Base-by-base conservation (phyloP, 129 eudicot genomes). In the Gnaphalium uliginosum region DNA sequence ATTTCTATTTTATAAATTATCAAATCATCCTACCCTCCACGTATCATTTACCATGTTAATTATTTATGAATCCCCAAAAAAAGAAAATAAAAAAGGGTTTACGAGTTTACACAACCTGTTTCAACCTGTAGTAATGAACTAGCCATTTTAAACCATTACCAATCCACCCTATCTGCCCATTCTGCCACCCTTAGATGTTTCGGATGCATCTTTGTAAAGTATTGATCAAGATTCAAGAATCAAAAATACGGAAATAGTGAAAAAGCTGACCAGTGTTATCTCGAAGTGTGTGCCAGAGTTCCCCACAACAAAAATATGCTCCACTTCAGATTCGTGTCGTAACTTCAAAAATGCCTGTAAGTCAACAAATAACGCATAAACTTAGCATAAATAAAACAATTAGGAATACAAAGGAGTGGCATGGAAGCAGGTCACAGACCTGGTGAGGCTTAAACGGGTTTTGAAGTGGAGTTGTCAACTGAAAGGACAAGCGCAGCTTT, bases 261-360 rank as follows among this genome's bases (percentile, higher is more conserved):
- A 43, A 58, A 67, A 81, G 72, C 66, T 87, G n/a, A 93, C 98
- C 82, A 94, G 78, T 43, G 83, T 72, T 39, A 88, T 79, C 81
- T 89, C 86, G 71, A 80, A 89, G 83, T 85, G 83, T 27, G 85
- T 88, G 83, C 93, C 87, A 5, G 96, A 87, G 83, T 76, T 84
- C 9, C 85, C 96, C 65, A 90, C 89, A 48, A 89, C 77, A 79
- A 94, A 90, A 19, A 89, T 80, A 75, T 94, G 98, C 68, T 90
- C 97, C 73, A 90, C 97, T 68, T 88, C 88, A 71, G 91, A 82
- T 80, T 88, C 97, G 75, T 94, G 97, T 54, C 85, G 84, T 83
- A 94, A 74, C 82, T 85, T 88, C 66, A 94, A 86, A 57, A 90
- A 84, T 17, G 90, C 93, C 98, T 94, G 96, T 73, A 82, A 32